phyloP scores from a whole-genome alignment of 139 green algal species.

The Auxenochlorella pyrenoidosa region DNA sequence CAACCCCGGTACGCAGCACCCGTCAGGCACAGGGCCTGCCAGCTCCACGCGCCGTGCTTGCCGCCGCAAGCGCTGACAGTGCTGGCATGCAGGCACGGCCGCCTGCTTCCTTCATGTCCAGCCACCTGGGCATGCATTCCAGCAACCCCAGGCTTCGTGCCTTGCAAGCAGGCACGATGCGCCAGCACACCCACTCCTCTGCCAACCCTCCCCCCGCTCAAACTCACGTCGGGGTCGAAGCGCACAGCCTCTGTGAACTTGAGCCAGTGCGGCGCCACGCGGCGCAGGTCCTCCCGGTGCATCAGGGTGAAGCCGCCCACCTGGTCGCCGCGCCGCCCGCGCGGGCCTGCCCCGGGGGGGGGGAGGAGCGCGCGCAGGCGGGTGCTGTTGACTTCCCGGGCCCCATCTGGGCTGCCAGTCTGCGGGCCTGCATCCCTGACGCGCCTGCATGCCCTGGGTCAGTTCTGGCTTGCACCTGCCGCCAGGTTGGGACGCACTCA shows the following conservation, averaged over 20 bases:
- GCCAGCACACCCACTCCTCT: no score
- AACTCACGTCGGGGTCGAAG: constrained; percentile 50
- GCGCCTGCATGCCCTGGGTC: background rate
- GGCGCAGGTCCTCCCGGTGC: constrained; percentile 77
- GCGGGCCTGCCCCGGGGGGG: constrained; percentile 8
- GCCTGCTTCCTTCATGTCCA: background rate
- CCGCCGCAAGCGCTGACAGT: no score
- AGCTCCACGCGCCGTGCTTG: constrained; percentile 51
- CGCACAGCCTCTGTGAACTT: constrained; percentile 73
- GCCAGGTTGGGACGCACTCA: no score
- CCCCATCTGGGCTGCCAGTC: background rate
- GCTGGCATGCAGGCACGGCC: no score
- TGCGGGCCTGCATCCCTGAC: background rate
- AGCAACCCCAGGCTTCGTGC: no score
- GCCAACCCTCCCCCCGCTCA: background rate
- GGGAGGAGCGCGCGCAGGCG: background rate
- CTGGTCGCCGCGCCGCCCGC: constrained; percentile 56
- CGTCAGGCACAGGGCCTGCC: no score
- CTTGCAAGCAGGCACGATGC: no score
- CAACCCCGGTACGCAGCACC: no score
- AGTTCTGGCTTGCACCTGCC: no score
- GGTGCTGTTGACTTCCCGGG: background rate
- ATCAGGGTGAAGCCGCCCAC: constrained; percentile 90
- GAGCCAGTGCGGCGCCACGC: constrained; percentile 82
- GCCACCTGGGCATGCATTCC: no score